phyloP scores from a whole-genome alignment of 2,329 filamentous ascomycete species.

The Colletotrichum costaricense region DNA sequence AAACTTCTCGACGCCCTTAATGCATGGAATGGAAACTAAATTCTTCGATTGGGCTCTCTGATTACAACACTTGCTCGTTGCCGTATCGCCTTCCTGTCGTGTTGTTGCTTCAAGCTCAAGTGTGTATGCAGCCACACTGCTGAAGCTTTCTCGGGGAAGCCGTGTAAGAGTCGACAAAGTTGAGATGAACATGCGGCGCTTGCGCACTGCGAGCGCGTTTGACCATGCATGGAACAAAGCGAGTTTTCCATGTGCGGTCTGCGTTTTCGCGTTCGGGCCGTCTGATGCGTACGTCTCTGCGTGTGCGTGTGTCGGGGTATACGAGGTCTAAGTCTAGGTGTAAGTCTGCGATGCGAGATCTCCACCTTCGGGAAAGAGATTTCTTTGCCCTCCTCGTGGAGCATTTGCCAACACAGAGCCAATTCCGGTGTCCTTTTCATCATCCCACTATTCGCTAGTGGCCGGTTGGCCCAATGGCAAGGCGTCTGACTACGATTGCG shows the following conservation, averaged over 20 bases:
- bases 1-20: constrained; percentile 3
- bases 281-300: background rate
- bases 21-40: background rate
- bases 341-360: too few relatives aligned
- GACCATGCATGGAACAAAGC: background rate
- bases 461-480: constrained; percentile 51
- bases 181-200: constrained; percentile 8
- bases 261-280: background rate
- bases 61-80: background rate
- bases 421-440: background rate
- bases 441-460: background rate
- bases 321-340: too few relatives aligned
- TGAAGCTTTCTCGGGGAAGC: background rate
- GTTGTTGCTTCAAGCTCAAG: background rate
- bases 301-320: too few relatives aligned
- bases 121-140: background rate
- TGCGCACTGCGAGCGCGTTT: background rate
- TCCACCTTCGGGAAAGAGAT: too few relatives aligned
- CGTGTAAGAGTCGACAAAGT: background rate
- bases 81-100: background rate
- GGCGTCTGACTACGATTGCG: constrained; percentile 54
- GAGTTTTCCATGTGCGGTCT: background rate
- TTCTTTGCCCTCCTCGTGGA: background rate
- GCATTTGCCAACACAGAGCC: background rate
- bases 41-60: background rate